Base-by-base conservation (phyloP, 495 filamentous ascomycete species). In the Peziza echinospora region DNA sequence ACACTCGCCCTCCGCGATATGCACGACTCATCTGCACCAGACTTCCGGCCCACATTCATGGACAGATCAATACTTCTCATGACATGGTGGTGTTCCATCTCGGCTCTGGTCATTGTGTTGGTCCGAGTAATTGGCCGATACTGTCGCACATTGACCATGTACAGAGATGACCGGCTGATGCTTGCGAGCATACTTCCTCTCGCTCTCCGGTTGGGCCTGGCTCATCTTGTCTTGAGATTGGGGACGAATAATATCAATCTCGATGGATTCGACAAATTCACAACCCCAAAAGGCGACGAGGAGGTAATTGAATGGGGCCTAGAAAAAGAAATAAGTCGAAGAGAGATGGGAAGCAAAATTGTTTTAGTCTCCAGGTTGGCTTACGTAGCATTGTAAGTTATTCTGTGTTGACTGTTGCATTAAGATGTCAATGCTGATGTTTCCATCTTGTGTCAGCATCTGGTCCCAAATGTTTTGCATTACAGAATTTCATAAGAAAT, bases 391-490 rank as follows among this genome's bases (percentile, higher is more conserved):
- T 82, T 72, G 77, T 80, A 65, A 50, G 74, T 74, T 46, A 41
- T 22, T 19, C 48, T 49, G n/a, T n/a, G n/a, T n/a, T n/a, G n/a
- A n/a, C n/a, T n/a, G n/a, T n/a, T n/a, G n/a, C n/a, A n/a, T n/a
- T n/a, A n/a, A n/a, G n/a, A 25, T 42, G 4, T 21, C 23, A 24
- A 21, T 17, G 23, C n/a, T 17, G 5, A n/a, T 16, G 23, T 43
- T 11, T 41, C 11, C 21, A 26, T 41, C 23, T 26, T 49, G 52
- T 26, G 21, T 5, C 47, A 89, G 85, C 51, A 78, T 97, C 47
- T 97, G 87, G 87, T 78, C 77, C 24, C 73, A 85, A 55, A 97
- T 96, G 62, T 72, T 78, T 60, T 82, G 85, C 41, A 80, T 96
- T 46, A 80, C 80, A 49, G 84, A 91, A 60, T 94, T 92, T 56